Evolutionary conservation across 345 rosid species (phyloP).

Genomic region (Erodium maritimum): DNA sequence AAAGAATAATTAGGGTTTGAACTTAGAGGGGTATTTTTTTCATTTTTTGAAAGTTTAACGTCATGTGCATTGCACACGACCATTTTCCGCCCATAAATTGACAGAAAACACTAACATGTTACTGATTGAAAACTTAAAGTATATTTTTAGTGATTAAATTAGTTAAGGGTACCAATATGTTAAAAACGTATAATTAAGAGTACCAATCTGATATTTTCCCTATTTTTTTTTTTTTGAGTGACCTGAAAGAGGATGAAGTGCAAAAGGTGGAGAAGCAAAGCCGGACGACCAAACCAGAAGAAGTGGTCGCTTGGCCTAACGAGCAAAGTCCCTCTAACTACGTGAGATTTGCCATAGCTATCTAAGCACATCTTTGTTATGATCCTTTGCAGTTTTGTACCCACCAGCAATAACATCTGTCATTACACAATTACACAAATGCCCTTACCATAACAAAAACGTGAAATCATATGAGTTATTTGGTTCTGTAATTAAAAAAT

Average conservation of each 20-base stretch:
- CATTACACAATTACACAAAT: not conserved
- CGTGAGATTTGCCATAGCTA: constrained; percentile 31
- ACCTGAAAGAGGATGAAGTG: constrained; percentile 59
- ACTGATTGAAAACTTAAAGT: no score
- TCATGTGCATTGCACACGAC: no score
- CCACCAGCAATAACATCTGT: constrained; percentile 47
- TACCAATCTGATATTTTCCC: no score
- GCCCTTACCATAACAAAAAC: not conserved
- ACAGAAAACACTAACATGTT: no score
- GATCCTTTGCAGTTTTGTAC: constrained; percentile 44
- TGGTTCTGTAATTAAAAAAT: not conserved
- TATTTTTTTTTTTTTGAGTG: no score
- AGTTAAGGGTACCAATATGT: no score
- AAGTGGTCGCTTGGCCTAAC: constrained; percentile 49
- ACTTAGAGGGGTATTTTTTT: no score
- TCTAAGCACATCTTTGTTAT: constrained; percentile 50
- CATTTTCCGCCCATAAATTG: no score
- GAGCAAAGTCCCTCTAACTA: constrained; percentile 44
- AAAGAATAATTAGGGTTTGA: no score
- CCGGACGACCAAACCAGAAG: constrained; percentile 52
- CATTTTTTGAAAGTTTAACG: no score
- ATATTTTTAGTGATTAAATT: no score
- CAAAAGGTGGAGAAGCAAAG: constrained; percentile 37
- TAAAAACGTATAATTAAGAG: no score
- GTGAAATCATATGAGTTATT: not conserved